Conservation (phyloP, 768 basidiomycete genomes). For the Hericium rajendrae region DNA sequence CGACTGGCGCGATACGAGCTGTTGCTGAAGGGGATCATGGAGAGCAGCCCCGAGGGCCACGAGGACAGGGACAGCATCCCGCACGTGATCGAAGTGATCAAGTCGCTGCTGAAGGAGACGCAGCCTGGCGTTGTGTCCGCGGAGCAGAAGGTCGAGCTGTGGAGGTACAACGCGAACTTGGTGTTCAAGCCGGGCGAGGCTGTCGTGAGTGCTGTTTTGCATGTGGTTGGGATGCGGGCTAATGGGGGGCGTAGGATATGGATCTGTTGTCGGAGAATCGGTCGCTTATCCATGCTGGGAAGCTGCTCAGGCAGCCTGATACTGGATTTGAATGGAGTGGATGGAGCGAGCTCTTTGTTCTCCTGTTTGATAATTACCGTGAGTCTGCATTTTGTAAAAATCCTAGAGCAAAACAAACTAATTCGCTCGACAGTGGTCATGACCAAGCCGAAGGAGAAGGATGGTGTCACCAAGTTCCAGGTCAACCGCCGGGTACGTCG, state of each 20-base stretch:
- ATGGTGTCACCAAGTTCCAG: conserved; percentile 64
- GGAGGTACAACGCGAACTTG: conserved; percentile 74
- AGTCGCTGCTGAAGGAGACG: conserved; percentile 74
- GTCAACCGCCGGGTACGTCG: conserved; percentile 67
- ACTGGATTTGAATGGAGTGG: conserved; percentile 81
- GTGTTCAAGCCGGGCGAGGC: conserved; percentile 72
- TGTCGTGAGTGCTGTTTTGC: conserved; percentile 32
- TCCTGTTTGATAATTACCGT: conserved; percentile 95
- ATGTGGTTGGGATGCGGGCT: not conserved
- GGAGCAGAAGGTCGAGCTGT: conserved; percentile 83
- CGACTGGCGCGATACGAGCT: conserved; percentile 84
- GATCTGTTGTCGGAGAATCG: conserved; percentile 79
- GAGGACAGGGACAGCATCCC: conserved; percentile 80
- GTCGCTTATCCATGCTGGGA: conserved; percentile 76
- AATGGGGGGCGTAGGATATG: conserved; percentile 53
- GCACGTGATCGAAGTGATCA: conserved; percentile 80
- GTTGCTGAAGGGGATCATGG: conserved; percentile 69
- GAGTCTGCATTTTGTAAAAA: conserved; percentile 21
- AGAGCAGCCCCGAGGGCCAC: conserved; percentile 63
- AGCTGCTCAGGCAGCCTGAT: conserved; percentile 79
- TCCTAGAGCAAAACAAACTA: not conserved
- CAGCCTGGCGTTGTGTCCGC: conserved; percentile 81
- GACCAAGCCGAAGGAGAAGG: conserved; percentile 77
- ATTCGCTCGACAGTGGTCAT: conserved; percentile 55
- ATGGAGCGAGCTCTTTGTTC: conserved; percentile 83